Base-by-base conservation (phyloP, 371 early-diverging fungal species). In the Choanephora cucurbitarum region DNA sequence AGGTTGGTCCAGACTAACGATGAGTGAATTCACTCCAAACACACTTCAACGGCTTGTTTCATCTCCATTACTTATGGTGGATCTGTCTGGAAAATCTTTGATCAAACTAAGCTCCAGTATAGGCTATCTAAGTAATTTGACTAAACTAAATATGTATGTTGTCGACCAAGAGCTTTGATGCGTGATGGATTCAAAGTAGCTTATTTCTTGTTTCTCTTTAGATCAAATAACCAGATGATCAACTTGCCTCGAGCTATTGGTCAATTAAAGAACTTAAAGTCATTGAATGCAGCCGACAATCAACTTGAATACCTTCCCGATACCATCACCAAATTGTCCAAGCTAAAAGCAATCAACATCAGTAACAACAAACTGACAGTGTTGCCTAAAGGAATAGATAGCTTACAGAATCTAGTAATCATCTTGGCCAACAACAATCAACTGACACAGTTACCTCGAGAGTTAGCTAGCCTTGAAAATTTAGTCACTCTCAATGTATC, bases 351-450 rank as follows among this genome's bases (percentile, higher is more conserved):
- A 1, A 31, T 78, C 32, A 69, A 72, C 39, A 17, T 91, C 1
- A 54, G 64, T 32, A 73, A 87, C 46, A 91, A 91, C 57, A 61
- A 72, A 19, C 65, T 91, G 32, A 78, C 72, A 3, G 52, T 66
- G 8, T 55, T 91, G 14, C 89, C 90, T 5, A 75, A 77, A 34
- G 84, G 85, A n/a, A 77, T 91, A 43, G 90, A 88, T 19, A 60
- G 76, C 19, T 57, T 91, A 22, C 64, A 67, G 5, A 73, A 77
- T 33, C 57, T 91, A 19, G 64, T 71, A 22, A 83, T 84, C 37
- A 64, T 91, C 52, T 77, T 83, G 34, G 37, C 80, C 18, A 68
- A 73, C 49, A 60, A 80, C 48, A 88, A 88, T 64, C 71, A 77
- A 28, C 49, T 90, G 18, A 62, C 66, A 5, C 61, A 69, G n/a